Percentiles rank a stretch among this genome's conserved stretches.
phyloP scores from a whole-genome alignment of 805 yeast genomes.

The Clavispora fructus region DNA sequence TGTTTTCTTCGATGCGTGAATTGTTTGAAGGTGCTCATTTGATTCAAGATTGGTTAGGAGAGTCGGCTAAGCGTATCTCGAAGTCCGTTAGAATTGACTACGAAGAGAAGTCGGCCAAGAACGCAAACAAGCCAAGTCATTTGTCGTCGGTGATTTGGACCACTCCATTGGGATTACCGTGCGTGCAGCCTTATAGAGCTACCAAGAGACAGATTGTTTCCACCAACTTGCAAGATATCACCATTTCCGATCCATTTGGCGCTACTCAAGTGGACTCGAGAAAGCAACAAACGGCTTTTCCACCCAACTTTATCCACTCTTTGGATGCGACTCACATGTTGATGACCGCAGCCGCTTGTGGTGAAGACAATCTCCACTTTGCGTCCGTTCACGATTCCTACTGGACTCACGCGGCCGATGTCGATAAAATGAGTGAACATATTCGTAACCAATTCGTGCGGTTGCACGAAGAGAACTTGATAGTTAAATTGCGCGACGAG shows the following conservation, averaged over 20 bases:
- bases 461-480: conserved; percentile 69
- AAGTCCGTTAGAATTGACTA: conserved; percentile 69
- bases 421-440: conserved; percentile 61
- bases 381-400: conserved; percentile 97
- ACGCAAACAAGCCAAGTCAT: conserved; percentile 51
- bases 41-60: conserved; percentile 95
- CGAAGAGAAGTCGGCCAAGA: conserved; percentile 30
- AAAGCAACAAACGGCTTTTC: conserved; percentile 88
- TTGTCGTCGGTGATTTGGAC: conserved; percentile 96
- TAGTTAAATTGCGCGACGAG: conserved; percentile 67
- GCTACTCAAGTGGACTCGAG: conserved; percentile 78
- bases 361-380: conserved; percentile 59
- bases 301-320: conserved; percentile 93
- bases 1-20: conserved; percentile 78
- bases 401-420: conserved; percentile 94
- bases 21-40: conserved; percentile 88
- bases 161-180: conserved; percentile 89
- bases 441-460: conserved; percentile 76
- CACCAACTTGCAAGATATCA: conserved; percentile 87
- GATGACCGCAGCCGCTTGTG: conserved; percentile 76
- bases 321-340: conserved; percentile 97
- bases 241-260: conserved; percentile 81
- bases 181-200: conserved; percentile 93
- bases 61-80: conserved; percentile 74
- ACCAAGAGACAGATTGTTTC: conserved; percentile 56